Evolutionary conservation across 2,329 filamentous ascomycete genomes (phyloP).

Genomic region (Aspergillaceae sp.): DNA sequence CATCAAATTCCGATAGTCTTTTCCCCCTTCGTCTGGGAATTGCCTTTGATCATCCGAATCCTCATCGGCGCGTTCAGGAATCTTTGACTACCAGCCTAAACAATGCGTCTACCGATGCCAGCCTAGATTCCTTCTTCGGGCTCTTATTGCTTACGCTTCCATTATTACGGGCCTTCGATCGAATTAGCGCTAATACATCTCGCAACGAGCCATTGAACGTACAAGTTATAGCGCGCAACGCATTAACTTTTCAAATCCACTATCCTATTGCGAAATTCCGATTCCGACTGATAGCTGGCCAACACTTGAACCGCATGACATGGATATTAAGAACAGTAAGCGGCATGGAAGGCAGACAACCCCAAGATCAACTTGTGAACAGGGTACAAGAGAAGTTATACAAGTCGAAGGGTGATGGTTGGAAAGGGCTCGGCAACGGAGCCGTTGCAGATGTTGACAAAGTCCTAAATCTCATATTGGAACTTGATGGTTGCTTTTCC

Average conservation of each 20-base stretch:
- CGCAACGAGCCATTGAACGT: conserved; percentile 16
- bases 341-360: conserved; percentile 8
- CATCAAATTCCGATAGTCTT: conserved; percentile 16
- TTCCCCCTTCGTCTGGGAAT: conserved; percentile 24
- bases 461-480: conserved; percentile 24
- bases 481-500: conserved; percentile 23
- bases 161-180: conserved; percentile 30
- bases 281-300: conserved; percentile 23
- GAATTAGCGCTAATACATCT: conserved; percentile 20
- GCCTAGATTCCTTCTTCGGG: conserved; percentile 22
- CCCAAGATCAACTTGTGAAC: conserved; percentile 12
- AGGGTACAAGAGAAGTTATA: conserved; percentile 27
- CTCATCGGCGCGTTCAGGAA: conserved; percentile 34
- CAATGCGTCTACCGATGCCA: conserved; percentile 17
- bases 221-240: conserved; percentile 28
- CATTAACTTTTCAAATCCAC: conserved; percentile 27
- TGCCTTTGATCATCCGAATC: conserved; percentile 27
- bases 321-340: conserved; percentile 29
- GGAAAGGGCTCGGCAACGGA: conserved; percentile 33
- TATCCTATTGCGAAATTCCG: conserved; percentile 26
- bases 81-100: conserved; percentile 31
- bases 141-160: conserved; percentile 29
- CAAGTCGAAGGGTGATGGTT: conserved; percentile 29
- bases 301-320: conserved; percentile 19
- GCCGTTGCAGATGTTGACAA: conserved; percentile 25